These are phyloP conservation scores for Penicillium psychrosexuale DNA, from an alignment of 2,329 filamentous ascomycete species.

Conservation along the genomic window DNA sequence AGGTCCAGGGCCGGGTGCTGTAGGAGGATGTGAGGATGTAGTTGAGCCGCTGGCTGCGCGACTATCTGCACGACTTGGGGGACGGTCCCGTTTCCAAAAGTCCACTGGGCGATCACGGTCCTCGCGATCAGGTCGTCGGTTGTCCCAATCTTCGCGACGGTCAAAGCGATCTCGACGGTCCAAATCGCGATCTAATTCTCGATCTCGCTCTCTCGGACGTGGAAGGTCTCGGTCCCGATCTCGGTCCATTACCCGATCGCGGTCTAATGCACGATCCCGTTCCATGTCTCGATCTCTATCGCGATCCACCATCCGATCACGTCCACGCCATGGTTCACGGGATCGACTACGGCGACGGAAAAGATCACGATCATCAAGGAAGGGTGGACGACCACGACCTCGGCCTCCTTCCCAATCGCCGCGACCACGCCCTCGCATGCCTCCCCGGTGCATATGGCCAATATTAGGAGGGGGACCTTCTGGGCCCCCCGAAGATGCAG, in stretches of 20 bases:
- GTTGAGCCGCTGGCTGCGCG: conserved; percentile 28
- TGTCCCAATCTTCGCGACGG: conserved; percentile 30
- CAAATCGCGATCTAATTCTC: conserved; percentile 33
- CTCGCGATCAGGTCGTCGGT: conserved; percentile 27
- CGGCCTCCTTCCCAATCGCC: conserved; percentile 45
- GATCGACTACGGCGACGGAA: conserved; percentile 46
- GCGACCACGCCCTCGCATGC: conserved; percentile 43
- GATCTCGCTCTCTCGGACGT: conserved; percentile 32
- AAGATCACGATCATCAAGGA: conserved; percentile 42
- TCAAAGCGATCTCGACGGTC: conserved; percentile 36
- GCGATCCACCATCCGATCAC: conserved; percentile 37
- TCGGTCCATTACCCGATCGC: conserved; percentile 33
- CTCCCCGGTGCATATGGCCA: conserved; percentile 36
- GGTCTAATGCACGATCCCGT: conserved; percentile 13
- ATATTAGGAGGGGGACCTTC: conserved; percentile 37
- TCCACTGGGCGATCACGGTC: conserved; percentile 33
- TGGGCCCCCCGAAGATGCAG: conserved; percentile 34
- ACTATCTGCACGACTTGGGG: conserved; percentile 32
- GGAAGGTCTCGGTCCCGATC: conserved; percentile 28
- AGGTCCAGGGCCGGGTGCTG: conserved; percentile 11
- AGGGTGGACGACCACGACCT: conserved; percentile 41
- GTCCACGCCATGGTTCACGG: conserved; percentile 42
- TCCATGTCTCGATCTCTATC: conserved; percentile 38
- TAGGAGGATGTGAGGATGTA: conserved; percentile 14
- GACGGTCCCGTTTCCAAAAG: conserved; percentile 42